These are phyloP conservation scores for Coix lacrymajobi DNA, from an alignment of 176 grass and related monocot genomes.

Conservation along the genomic window DNA sequence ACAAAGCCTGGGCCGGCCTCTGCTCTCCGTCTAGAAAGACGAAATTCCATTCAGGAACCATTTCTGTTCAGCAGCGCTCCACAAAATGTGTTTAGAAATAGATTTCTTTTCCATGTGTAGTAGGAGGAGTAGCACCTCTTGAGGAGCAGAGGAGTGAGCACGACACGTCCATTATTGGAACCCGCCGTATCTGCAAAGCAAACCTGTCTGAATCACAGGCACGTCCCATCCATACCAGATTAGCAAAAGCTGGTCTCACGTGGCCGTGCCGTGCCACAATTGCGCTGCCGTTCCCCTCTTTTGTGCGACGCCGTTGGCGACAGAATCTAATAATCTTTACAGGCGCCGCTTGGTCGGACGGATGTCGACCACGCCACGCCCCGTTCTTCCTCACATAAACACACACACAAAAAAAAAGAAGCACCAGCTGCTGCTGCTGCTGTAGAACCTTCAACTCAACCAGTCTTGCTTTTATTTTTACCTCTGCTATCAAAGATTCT, in stretches of 20 bases:
- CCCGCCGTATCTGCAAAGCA: constrained; percentile 28
- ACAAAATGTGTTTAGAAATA: neutral
- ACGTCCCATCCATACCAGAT: constrained; percentile 41
- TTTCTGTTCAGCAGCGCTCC: too few species aligned
- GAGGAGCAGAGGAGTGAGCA: neutral
- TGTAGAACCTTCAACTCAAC: too few species aligned
- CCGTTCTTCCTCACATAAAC: neutral
- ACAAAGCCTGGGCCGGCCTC: too few species aligned
- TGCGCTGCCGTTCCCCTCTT: neutral
- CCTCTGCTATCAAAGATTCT: too few species aligned
- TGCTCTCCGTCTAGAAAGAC: neutral
- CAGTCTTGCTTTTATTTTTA: too few species aligned
- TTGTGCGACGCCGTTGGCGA: constrained; percentile 18
- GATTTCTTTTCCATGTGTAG: neutral
- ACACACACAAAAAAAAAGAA: too few species aligned
- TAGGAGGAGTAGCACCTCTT: neutral
- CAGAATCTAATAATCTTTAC: constrained; percentile 40
- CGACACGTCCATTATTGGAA: constrained; percentile 12
- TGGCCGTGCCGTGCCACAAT: constrained; percentile 13
- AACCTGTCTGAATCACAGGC: constrained; percentile 16
- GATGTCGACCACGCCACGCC: neutral
- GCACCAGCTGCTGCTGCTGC: too few species aligned
- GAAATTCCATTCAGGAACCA: neutral
- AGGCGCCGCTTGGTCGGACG: constrained; percentile 21
- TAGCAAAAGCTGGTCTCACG: constrained; percentile 43